Conservation (phyloP, 2,329 filamentous ascomycete species). For the Magnaporthiopsis rhizophila region DNA sequence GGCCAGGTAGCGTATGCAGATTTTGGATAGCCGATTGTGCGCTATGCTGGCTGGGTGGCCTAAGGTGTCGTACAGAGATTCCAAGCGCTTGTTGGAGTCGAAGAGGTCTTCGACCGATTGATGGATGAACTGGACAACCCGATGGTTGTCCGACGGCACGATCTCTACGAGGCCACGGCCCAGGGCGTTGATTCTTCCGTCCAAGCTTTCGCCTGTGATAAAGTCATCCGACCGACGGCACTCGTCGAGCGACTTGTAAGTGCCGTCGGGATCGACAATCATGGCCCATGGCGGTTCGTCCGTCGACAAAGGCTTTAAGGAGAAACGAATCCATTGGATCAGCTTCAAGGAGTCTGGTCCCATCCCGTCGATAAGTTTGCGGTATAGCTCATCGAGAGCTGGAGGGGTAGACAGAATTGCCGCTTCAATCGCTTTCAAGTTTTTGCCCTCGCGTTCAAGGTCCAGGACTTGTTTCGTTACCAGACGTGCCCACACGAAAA, state of each 20-base stretch:
- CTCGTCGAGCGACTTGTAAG: conserved; percentile 14
- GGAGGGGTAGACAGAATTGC: conserved; percentile 15
- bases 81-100: conserved; percentile 13
- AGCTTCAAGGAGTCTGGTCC: conserved; percentile 16
- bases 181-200: conserved; percentile 15
- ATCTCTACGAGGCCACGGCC: conserved; percentile 23
- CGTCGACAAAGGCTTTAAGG: conserved; percentile 16
- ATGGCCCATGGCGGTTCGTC: conserved; percentile 25
- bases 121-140: conserved; percentile 25
- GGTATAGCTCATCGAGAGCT: conserved; percentile 20
- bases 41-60: not conserved
- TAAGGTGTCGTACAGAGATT: not conserved
- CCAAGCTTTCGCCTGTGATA: conserved; percentile 12
- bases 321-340: conserved; percentile 26
- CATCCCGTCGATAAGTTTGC: conserved; percentile 15
- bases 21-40: not conserved
- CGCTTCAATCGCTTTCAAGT: conserved; percentile 14
- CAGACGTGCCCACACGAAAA: conserved; percentile 30
- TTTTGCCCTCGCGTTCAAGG: conserved; percentile 11
- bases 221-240: conserved; percentile 14
- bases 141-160: not conserved
- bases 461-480: conserved; percentile 16
- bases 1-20: not conserved
- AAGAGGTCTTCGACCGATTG: conserved; percentile 27
- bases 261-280: conserved; percentile 16